These are phyloP conservation scores for Areca catechu DNA, from an alignment of 176 grass and related monocot species.

Conservation along the genomic window DNA sequence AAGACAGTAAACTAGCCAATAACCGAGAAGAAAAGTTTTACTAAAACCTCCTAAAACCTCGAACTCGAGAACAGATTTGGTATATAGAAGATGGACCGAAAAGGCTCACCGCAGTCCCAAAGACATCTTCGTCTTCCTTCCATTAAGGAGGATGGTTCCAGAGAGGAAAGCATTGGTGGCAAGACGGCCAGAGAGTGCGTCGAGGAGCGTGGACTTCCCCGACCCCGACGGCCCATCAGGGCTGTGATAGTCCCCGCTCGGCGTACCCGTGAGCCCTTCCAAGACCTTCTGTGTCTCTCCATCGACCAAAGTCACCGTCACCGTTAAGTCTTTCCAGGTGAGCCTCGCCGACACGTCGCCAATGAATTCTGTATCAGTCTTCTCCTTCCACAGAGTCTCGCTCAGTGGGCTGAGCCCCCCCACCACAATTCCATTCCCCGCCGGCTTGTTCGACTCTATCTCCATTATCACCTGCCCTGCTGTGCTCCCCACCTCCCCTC, in stretches of 20 bases:
- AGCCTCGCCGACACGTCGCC: slow-evolving; percentile 84
- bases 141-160: slow-evolving; percentile 75
- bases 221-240: slow-evolving; percentile 96
- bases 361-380: slow-evolving; percentile 37
- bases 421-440: slow-evolving; percentile 14
- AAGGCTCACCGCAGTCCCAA: slow-evolving; percentile 66
- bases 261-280: slow-evolving; percentile 69
- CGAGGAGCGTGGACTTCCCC: slow-evolving; percentile 93
- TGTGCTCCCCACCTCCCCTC: slow-evolving; percentile 8
- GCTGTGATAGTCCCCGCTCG: slow-evolving; percentile 80
- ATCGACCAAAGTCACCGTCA: slow-evolving; percentile 51
- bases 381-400: slow-evolving; percentile 87
- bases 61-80: too few species aligned
- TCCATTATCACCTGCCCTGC: slow-evolving; percentile 44
- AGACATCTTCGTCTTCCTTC: slow-evolving; percentile 90
- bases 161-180: slow-evolving; percentile 82
- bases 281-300: slow-evolving; percentile 80
- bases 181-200: slow-evolving; percentile 66
- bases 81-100: too few species aligned
- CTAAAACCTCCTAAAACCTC: too few species aligned
- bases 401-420: slow-evolving; percentile 76
- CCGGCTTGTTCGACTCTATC: slow-evolving; percentile 47
- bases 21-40: too few species aligned
- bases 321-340: slow-evolving; percentile 85
- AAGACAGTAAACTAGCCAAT: too few species aligned